Conservation (phyloP, 1,284 basidiomycete genomes). For the Pyrrhoderma noxium region DNA sequence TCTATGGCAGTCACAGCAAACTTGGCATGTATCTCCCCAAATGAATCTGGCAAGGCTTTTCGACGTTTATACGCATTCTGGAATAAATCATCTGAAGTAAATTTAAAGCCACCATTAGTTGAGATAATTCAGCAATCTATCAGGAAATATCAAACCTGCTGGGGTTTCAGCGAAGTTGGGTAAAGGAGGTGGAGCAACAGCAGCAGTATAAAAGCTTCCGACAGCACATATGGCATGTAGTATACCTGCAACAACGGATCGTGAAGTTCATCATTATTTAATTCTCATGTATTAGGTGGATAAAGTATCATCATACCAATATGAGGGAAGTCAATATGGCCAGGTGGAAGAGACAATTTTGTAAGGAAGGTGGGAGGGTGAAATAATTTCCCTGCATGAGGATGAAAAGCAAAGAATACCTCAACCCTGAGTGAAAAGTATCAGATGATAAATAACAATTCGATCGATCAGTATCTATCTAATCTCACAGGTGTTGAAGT, state of each 20-base stretch:
- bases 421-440: slow-evolving; percentile 43
- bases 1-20: slow-evolving; percentile 47
- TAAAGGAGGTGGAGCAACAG: slow-evolving; percentile 45
- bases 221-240: slow-evolving; percentile 74
- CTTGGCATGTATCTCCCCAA: slow-evolving; percentile 60
- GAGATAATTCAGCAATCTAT: no score
- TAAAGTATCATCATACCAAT: slow-evolving; percentile 4
- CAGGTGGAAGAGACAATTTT: slow-evolving; percentile 54
- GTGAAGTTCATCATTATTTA: no score
- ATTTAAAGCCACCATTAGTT: neutral
- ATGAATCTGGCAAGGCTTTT: slow-evolving; percentile 47
- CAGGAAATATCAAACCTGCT: slow-evolving; percentile 34
- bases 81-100: slow-evolving; percentile 45
- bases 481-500: slow-evolving; percentile 55
- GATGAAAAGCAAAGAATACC: slow-evolving; percentile 66
- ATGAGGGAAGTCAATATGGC: slow-evolving; percentile 61
- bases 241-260: slow-evolving; percentile 32
- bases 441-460: slow-evolving; percentile 6
- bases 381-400: slow-evolving; percentile 58
- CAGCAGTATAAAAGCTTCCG: slow-evolving; percentile 58
- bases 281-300: neutral
- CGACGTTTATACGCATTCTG: slow-evolving; percentile 37
- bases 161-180: slow-evolving; percentile 41
- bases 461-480: slow-evolving; percentile 7
- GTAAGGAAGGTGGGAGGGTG: slow-evolving; percentile 58